phyloP scores from a whole-genome alignment of 2,329 filamentous ascomycete species.

The Aspergillus amoenus region DNA sequence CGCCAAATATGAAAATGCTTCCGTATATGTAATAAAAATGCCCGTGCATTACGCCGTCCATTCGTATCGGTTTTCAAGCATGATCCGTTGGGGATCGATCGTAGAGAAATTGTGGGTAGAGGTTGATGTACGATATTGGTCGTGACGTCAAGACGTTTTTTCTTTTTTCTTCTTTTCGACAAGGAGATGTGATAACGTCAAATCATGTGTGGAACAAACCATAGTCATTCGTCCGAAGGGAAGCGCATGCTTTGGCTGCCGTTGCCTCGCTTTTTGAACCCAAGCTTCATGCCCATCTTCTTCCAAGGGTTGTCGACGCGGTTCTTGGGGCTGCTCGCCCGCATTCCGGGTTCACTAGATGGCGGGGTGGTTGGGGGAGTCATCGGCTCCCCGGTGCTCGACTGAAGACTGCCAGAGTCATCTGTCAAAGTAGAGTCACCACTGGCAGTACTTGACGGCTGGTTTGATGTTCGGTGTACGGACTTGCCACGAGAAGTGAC shows the following conservation, averaged over 20 bases:
- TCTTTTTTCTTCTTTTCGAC: too few relatives aligned
- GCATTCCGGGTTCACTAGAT: constrained; percentile 39
- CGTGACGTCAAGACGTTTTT: constrained; percentile 3
- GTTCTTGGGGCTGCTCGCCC: constrained; percentile 38
- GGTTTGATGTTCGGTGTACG: constrained; percentile 34
- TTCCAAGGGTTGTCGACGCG: constrained; percentile 52
- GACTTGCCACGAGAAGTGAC: constrained; percentile 35
- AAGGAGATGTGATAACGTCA: neutral
- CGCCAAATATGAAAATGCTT: constrained; percentile 22
- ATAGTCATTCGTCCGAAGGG: constrained; percentile 25
- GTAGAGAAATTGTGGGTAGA: constrained; percentile 15
- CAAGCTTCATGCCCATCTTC: constrained; percentile 53
- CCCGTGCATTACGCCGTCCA: constrained; percentile 24
- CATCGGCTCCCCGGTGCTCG: constrained; percentile 46
- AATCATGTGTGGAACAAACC: neutral
- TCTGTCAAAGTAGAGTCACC: constrained; percentile 46
- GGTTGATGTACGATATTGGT: constrained; percentile 16
- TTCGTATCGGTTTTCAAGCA: constrained; percentile 19
- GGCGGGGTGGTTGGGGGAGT: constrained; percentile 54
- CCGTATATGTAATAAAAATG: constrained; percentile 16
- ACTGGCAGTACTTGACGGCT: constrained; percentile 34
- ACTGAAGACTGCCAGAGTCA: constrained; percentile 45
- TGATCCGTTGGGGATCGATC: constrained; percentile 9
- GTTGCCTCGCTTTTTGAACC: constrained; percentile 39
- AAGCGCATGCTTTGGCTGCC: constrained; percentile 27